Base-by-base conservation (phyloP, 208 protist species). In the Trypanosoma vivax region DNA sequence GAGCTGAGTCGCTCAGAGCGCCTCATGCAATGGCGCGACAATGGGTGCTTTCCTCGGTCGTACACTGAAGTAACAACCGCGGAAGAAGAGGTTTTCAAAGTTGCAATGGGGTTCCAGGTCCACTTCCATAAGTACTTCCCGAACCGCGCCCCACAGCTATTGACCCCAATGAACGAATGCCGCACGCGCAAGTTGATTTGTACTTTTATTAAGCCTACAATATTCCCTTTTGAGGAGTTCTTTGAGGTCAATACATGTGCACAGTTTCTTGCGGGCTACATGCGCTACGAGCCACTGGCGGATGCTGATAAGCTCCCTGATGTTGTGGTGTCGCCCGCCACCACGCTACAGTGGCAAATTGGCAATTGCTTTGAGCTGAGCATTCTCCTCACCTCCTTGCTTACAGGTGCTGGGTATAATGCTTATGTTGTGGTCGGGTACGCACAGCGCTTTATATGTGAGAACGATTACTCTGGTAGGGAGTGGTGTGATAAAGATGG, bases 371-470 rank as follows among this genome's bases (percentile, higher is more conserved):
- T 96, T 45, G 90, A 96, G 46, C 63, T 96, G 49, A 79, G 67
- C 14, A 39, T 94, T 9, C 51, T 96, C 0, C 68, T 95, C 16
- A 24, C 53, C 0, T 97, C 92, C 23, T 38, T 94, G 35, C 80
- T 97, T n/a, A 57, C 72, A 5, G 92, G 92, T 0, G 65, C 68
- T 9, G 90, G 90, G n/a, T 97, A 90, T 69, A 89, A 96, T 47
- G 86, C 82, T 5, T 94, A 93, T 45, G 86, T 95, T 7, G 90
- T 95, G 1, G 54, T 91, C 39, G 94, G 94, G 7, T 94, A 90
- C 45, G 94, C 94, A 1, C 50, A 47, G 14, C 47, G 47, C 21
- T 60, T 68, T 23, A 70, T 94, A 29, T 90, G 77, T 54, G 27
- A 83, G n/a, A 94, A 93, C 42, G 78, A 95, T 50, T 76, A 86